phyloP scores from a whole-genome alignment of 2,329 filamentous ascomycete genomes.

The Pseudopyrenochaeta lycopersici region DNA sequence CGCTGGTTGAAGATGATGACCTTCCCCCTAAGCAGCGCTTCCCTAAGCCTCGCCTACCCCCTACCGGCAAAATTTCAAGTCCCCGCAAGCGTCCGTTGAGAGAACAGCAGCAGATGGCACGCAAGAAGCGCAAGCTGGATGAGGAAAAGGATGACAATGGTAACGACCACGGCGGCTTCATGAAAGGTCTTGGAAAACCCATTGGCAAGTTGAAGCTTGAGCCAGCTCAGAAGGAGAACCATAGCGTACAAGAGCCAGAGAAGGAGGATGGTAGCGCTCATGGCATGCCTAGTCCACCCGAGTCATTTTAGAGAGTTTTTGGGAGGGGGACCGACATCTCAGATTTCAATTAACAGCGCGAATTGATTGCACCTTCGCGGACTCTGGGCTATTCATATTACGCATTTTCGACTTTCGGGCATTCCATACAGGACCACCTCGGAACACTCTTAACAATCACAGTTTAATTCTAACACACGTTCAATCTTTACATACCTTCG shows the following conservation, averaged over 20 bases:
- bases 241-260: slow-evolving; percentile 68
- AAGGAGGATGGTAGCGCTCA: slow-evolving; percentile 72
- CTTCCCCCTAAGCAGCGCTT: slow-evolving; percentile 88
- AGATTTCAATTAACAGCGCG: background rate
- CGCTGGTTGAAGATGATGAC: slow-evolving; percentile 93
- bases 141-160: slow-evolving; percentile 53
- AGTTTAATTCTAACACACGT: slow-evolving; percentile 21
- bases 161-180: slow-evolving; percentile 34
- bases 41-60: slow-evolving; percentile 67
- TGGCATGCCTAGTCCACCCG: slow-evolving; percentile 84
- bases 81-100: slow-evolving; percentile 83
- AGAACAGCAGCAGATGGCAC: slow-evolving; percentile 83
- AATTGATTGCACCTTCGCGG: background rate
- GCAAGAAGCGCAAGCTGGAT: slow-evolving; percentile 82
- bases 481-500: background rate
- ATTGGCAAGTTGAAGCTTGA: slow-evolving; percentile 60
- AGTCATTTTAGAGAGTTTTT: slow-evolving; percentile 62
- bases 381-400: background rate
- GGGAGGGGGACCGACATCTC: background rate
- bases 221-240: slow-evolving; percentile 66
- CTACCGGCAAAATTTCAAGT: slow-evolving; percentile 87
- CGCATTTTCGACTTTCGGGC: slow-evolving; percentile 7
- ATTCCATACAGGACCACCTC: background rate
- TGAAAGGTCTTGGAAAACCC: slow-evolving; percentile 62
- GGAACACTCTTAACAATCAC: slow-evolving; percentile 7